phyloP scores from a whole-genome alignment of 306 rosid genomes.

The Argentina anserina region DNA sequence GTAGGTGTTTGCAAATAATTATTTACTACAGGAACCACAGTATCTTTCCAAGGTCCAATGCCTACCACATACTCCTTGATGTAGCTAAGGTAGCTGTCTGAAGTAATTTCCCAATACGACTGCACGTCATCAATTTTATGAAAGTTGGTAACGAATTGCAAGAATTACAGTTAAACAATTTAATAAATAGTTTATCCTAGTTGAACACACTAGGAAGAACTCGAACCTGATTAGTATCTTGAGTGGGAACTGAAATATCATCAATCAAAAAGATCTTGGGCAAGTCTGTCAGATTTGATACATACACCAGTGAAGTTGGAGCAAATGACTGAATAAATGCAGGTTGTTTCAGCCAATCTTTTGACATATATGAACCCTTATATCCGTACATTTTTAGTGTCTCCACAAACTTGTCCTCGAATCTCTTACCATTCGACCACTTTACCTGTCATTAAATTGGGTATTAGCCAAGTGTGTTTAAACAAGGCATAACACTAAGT shows the following conservation, averaged over 20 bases:
- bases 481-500: neutral
- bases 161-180: neutral
- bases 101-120: constrained; percentile 91
- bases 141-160: neutral
- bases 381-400: constrained; percentile 78
- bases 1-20: constrained; percentile 55
- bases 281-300: constrained; percentile 66
- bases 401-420: constrained; percentile 84
- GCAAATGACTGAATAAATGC: constrained; percentile 89
- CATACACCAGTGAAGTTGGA: constrained; percentile 72
- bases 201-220: constrained; percentile 3
- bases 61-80: constrained; percentile 75
- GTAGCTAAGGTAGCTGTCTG: constrained; percentile 62
- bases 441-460: constrained; percentile 59
- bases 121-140: constrained; percentile 37
- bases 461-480: constrained; percentile 13
- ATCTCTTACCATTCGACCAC: constrained; percentile 63
- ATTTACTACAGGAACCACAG: constrained; percentile 55
- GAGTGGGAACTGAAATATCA: constrained; percentile 52
- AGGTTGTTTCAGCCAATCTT: constrained; percentile 82
- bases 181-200: neutral
- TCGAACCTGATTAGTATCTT: constrained; percentile 85
- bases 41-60: constrained; percentile 96
- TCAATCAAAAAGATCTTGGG: constrained; percentile 75
- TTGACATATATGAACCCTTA: constrained; percentile 76